Evolutionary conservation across 306 rosid genomes (phyloP), one percentile per base, ranked within the genome.

Genomic region (Mucuna pruriens): DNA sequence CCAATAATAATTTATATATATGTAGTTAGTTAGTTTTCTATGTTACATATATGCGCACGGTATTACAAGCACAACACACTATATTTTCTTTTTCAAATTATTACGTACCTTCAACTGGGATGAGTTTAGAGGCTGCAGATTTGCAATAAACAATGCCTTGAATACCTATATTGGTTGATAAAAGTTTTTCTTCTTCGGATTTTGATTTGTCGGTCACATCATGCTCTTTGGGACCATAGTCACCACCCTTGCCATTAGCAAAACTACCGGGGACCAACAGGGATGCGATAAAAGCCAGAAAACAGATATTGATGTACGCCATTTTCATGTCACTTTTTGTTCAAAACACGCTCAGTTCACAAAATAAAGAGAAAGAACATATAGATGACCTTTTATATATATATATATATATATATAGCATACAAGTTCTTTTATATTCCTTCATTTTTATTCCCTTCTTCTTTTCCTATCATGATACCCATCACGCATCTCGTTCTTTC

Each of bases 91-190:
- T n/a, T n/a, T n/a, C n/a, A n/a, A n/a, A n/a, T n/a, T n/a, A n/a
- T n/a, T n/a, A n/a, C n/a, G n/a, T n/a, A n/a, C 92, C 93, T 88
- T 86, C 88, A 13, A 92, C 82, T 0, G 93, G 89, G 49, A 63
- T 71, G 82, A 82, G 72, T 80, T 87, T 76, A 5, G 85, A 60
- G 76, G 70, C 84, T 16, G 82, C 84, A 17, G 82, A 80, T 86
- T 83, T 89, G 86, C 89, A 86, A 42, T 87, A 89, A 39, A 86
- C 89, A 77, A 92, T 51, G n/a, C 94, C 97, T 78, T 92, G 87
- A 76, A 90, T 74, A 17, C 69, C 97, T 45, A 92, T 61, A 4
- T 33, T 54, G 67, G 75, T 65, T 31, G 91, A 81, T 19, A 83
- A 38, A 20, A 81, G 22, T 29, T 76, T 75, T 17, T 83, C 84